A percentile compares a stretch with the other conserved stretches of the same genome.
Conservation (phyloP, 768 basidiomycete genomes). For the Mycena latifolia region DNA sequence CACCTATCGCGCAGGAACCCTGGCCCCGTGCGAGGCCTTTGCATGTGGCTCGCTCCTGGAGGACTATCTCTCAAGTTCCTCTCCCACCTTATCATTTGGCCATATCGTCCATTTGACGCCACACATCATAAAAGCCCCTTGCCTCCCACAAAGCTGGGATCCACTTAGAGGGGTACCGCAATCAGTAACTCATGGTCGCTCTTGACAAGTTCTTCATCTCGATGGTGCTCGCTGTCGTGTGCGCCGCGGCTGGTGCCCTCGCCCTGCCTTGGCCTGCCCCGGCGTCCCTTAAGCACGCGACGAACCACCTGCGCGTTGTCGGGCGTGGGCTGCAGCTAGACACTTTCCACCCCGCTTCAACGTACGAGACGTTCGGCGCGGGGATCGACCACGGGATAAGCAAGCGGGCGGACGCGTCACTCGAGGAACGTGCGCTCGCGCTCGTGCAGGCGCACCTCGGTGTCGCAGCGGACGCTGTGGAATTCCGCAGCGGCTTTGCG, state of each 20-base stretch:
- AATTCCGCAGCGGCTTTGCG: constrained; percentile 31
- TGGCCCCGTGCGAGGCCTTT: too few species aligned
- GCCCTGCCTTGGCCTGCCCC: constrained; percentile 52
- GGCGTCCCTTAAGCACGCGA: constrained; percentile 43
- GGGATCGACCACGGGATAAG: constrained; percentile 33
- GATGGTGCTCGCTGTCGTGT: constrained; percentile 42
- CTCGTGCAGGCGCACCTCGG: constrained; percentile 24
- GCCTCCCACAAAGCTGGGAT: too few species aligned
- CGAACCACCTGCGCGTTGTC: constrained; percentile 45
- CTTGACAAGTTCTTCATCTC: constrained; percentile 41
- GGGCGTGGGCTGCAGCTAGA: constrained; percentile 38
- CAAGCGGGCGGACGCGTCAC: constrained; percentile 27
- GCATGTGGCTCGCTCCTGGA: too few species aligned
- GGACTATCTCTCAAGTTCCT: too few species aligned
- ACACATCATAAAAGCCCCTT: too few species aligned
- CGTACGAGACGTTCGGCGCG: constrained; percentile 6
- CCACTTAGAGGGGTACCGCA: too few species aligned
- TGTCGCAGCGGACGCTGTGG: constrained; percentile 5
- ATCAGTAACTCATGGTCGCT: too few species aligned
- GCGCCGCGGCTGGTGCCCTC: constrained; percentile 36
- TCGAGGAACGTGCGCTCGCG: constrained; percentile 30
- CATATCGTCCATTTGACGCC: too few species aligned
- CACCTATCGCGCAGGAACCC: too few species aligned
- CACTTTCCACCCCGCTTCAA: constrained; percentile 5
- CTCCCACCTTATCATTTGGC: too few species aligned